Conservation (phyloP, 257 asterid species). For the Linderniella brevidens region DNA sequence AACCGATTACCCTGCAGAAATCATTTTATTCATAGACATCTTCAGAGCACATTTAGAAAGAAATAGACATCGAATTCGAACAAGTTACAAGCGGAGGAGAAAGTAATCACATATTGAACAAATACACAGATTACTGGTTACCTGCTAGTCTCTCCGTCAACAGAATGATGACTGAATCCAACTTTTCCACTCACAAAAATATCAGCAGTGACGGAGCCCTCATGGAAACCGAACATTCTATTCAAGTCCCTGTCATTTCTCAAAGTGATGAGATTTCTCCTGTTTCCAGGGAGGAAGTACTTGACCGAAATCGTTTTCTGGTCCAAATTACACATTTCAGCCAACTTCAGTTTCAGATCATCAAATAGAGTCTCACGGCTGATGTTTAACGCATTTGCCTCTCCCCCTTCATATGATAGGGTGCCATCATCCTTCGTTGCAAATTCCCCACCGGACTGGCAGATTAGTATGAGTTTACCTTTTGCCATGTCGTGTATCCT, state of each 20-base stretch:
- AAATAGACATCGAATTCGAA: slow-evolving; percentile 4
- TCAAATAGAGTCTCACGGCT: slow-evolving; percentile 40
- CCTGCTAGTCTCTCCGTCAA: slow-evolving; percentile 33
- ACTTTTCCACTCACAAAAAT: slow-evolving; percentile 48
- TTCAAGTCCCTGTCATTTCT: slow-evolving; percentile 65
- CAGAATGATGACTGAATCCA: slow-evolving; percentile 52
- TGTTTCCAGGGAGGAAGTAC: slow-evolving; percentile 88
- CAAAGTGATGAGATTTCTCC: slow-evolving; percentile 57
- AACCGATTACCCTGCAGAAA: slow-evolving; percentile 36
- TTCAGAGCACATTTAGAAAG: slow-evolving; percentile 8
- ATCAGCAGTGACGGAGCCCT: slow-evolving; percentile 72
- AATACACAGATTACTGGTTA: slow-evolving; percentile 14
- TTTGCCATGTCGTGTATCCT: slow-evolving; percentile 51
- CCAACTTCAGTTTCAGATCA: slow-evolving; percentile 60
- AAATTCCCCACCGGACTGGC: slow-evolving; percentile 83
- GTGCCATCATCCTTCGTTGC: slow-evolving; percentile 49
- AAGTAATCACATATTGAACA: too few species aligned
- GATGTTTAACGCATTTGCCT: slow-evolving; percentile 72
- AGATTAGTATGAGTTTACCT: slow-evolving; percentile 78
- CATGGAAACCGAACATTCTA: slow-evolving; percentile 78
- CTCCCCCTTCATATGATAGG: slow-evolving; percentile 67
- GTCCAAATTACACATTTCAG: slow-evolving; percentile 65
- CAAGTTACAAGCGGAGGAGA: background rate
- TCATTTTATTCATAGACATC: slow-evolving; percentile 13
- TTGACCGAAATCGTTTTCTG: slow-evolving; percentile 47